Evolutionary conservation across 164 flowering plant species (phyloP), one percentile per base, ranked within the genome.

Genomic region (Warburgia ugandensis): DNA sequence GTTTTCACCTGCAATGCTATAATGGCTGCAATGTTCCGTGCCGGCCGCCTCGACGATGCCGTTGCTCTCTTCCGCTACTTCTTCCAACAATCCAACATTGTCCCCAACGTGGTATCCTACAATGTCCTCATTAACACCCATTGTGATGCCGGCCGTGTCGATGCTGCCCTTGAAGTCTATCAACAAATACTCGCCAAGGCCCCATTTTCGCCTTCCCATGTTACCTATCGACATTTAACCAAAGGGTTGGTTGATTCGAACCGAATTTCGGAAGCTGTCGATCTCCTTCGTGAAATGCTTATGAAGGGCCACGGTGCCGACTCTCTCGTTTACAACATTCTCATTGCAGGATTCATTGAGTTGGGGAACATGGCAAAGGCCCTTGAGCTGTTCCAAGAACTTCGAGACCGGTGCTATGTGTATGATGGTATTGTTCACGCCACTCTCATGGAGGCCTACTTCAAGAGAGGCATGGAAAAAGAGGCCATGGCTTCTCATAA

Each of bases 1-100:
- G 92, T 86, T 37, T 86, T 84, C 71, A 84, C 96, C 17, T 81
- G 89, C 65, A 86, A 86, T 35, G 89, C 96, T 20, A 72, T 86
- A 48, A 75, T 80, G 45, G 85, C 83, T 14, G 73, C 96, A 31
- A 80, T 84, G 85, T 78, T 72, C 54, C 72, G 87, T 0, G 70
- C 74, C 55, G 61, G 69, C 30, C 64, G 96, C 29, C 77, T 60
- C 50, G 60, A 60, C 11, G 94, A 87, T 17, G 90, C 89, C 4
- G 46, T 73, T 1, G 68, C 73, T 0, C 75, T 84, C n/a, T 87
- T 87, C 29, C 66, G 67, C 11, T 84, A 61, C 68, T 84, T 87
- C 50, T 79, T 71, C 54, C 63, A 62, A 7, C 85, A 84, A 44
- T 60, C 61, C 20, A 63, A 68, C 45, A 75, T 87, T 20, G 73